Evolutionary conservation across 2,329 filamentous ascomycete species (phyloP), one percentile per base, ranked within the genome.

Genomic region (Diatrype stigma): DNA sequence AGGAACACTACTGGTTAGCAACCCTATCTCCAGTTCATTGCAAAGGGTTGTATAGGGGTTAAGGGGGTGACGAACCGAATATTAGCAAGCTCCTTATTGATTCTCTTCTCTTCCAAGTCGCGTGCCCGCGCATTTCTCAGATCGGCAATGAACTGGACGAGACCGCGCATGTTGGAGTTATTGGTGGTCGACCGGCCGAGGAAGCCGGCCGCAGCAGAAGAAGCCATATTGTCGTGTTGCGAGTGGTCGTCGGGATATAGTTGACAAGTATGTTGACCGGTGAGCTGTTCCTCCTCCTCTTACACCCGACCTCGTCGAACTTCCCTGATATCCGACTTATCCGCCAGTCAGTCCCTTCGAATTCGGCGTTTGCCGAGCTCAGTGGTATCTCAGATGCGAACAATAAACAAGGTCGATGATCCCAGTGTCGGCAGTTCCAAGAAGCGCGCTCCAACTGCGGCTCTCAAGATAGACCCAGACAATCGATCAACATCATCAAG

Each of bases 51-150:
- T n/a, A 2, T 17, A 14, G 8, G 17, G 21, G 28, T 23, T 12
- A n/a, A 6, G 14, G 17, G 22, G 44, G 23, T 19, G 50, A 75
- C 80, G 58, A 66, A 84, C 79, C 90, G 85, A 70, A 99, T 99
- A 68, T 99, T 99, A 67, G 94, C 94, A 70, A 99, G 75, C 76
- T 99, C 94, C 77, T 99, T 99, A 73, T 99, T 99, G 76, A 99
- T 97, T 67, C 94, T 84, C 80, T 99, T 99, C 78, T 99, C 94
- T 71, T 99, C 94, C 56, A 99, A 76, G 70, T 99, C 94, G 56
- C 95, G 84, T 45, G 95, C 94, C 70, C 94, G 82, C 49, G 94
- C 94, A 70, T 99, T 99, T 68, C 94, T 81, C 64, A 99, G 72
- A 70, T 99, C 94, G 55, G 94, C 94, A 69, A 99, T 99, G 75